phyloP scores from a whole-genome alignment of 2,329 filamentous ascomycete genomes.

The Aureobasidium pullulans region DNA sequence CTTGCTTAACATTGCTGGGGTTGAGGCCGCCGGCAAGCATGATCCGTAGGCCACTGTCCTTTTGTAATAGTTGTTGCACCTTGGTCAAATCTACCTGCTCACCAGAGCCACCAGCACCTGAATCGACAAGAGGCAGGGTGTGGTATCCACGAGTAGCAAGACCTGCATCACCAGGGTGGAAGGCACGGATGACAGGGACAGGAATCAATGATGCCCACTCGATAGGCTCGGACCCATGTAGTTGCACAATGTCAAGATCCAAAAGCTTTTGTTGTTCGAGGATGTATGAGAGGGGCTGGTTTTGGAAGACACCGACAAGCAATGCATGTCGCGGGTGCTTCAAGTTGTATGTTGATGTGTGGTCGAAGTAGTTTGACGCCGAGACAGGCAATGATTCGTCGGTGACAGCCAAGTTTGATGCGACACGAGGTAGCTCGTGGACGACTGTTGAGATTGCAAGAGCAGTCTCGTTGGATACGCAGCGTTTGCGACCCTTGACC shows the following conservation, averaged over 20 bases:
- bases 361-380: slow-evolving; percentile 65
- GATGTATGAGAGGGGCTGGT: slow-evolving; percentile 78
- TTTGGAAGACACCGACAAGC: slow-evolving; percentile 88
- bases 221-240: slow-evolving; percentile 85
- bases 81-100: slow-evolving; percentile 64
- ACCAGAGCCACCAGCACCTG: slow-evolving; percentile 75
- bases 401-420: slow-evolving; percentile 19
- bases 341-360: slow-evolving; percentile 40
- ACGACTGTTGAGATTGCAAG: slow-evolving; percentile 72
- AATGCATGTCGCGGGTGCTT: slow-evolving; percentile 56
- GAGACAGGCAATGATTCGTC: slow-evolving; percentile 19
- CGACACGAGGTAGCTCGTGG: slow-evolving; percentile 45
- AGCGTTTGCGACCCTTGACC: slow-evolving; percentile 72
- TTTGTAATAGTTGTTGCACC: slow-evolving; percentile 59
- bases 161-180: slow-evolving; percentile 67
- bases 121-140: slow-evolving; percentile 75
- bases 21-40: slow-evolving; percentile 80
- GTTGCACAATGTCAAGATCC: slow-evolving; percentile 78
- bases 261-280: slow-evolving; percentile 70
- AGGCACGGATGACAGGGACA: slow-evolving; percentile 82
- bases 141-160: slow-evolving; percentile 74
- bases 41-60: slow-evolving; percentile 63
- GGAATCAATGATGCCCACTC: slow-evolving; percentile 89
- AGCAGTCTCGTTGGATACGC: slow-evolving; percentile 70
- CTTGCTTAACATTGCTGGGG: slow-evolving; percentile 66